Conservation (phyloP, 2,329 filamentous ascomycete genomes). For the Diplocarpon rosae region DNA sequence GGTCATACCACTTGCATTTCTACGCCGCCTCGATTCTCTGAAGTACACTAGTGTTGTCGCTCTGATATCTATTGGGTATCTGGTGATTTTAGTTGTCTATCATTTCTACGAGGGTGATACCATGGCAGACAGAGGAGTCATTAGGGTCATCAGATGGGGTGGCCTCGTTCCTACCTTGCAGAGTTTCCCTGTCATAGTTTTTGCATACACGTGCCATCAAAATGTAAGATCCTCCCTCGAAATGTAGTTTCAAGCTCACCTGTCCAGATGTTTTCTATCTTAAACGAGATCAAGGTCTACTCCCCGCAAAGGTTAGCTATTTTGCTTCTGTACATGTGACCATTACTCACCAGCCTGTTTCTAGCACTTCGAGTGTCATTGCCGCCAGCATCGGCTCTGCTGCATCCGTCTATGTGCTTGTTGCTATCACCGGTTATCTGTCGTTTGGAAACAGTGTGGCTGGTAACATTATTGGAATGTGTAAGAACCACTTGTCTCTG, state of each 20-base stretch:
- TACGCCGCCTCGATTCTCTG: slow-evolving; percentile 82
- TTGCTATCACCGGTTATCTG: slow-evolving; percentile 89
- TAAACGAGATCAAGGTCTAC: slow-evolving; percentile 87
- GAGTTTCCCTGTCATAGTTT: slow-evolving; percentile 88
- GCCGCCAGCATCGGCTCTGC: slow-evolving; percentile 77
- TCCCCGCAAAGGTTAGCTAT: slow-evolving; percentile 43
- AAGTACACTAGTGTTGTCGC: slow-evolving; percentile 95
- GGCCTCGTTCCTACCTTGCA: slow-evolving; percentile 70
- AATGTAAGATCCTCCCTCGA: slow-evolving; percentile 48
- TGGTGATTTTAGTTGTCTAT: slow-evolving; percentile 86
- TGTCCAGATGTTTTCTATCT: slow-evolving; percentile 87
- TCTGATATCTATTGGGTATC: slow-evolving; percentile 83
- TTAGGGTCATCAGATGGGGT: slow-evolving; percentile 68
- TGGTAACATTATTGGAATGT: slow-evolving; percentile 93
- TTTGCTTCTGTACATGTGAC: neutral
- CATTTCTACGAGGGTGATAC: slow-evolving; percentile 77
- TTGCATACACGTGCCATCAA: slow-evolving; percentile 98
- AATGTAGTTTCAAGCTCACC: neutral
- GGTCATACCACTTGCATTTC: slow-evolving; percentile 87
- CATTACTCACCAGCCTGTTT: slow-evolving; percentile 1
- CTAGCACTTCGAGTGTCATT: slow-evolving; percentile 67
- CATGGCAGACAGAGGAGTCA: slow-evolving; percentile 58
- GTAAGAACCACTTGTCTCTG: slow-evolving; percentile 37
- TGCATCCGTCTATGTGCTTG: slow-evolving; percentile 77
- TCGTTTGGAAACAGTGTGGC: slow-evolving; percentile 85